Evolutionary conservation across 2,329 filamentous ascomycete species (phyloP).

Genomic region (Periconia digitata): DNA sequence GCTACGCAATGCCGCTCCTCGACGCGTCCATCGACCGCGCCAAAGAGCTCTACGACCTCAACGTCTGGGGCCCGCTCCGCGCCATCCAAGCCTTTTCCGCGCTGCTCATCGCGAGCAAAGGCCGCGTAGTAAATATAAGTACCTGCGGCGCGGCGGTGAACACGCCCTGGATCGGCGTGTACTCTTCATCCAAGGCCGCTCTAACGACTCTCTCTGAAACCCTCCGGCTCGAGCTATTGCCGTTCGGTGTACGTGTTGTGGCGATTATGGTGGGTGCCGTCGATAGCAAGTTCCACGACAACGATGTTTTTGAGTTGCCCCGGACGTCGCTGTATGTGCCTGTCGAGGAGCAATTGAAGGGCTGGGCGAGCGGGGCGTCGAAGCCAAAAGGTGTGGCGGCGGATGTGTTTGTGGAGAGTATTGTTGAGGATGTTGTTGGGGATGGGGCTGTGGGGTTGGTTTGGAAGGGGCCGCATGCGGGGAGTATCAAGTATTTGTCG

Average conservation of each 20-base stretch:
- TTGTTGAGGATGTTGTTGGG: background rate
- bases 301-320: background rate
- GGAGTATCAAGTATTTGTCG: background rate
- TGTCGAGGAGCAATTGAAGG: background rate
- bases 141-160: slow-evolving; percentile 38
- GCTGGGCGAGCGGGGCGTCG: background rate
- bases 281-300: slow-evolving; percentile 44
- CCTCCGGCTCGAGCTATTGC: slow-evolving; percentile 59
- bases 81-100: slow-evolving; percentile 61
- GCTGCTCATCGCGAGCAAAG: slow-evolving; percentile 55
- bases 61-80: slow-evolving; percentile 59
- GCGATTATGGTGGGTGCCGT: slow-evolving; percentile 62
- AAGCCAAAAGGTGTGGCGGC: background rate
- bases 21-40: slow-evolving; percentile 49
- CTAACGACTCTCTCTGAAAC: slow-evolving; percentile 60
- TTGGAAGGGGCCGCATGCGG: background rate
- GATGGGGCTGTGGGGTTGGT: background rate
- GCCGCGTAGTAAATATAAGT: slow-evolving; percentile 37
- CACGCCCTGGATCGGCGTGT: slow-evolving; percentile 42
- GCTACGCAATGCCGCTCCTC: slow-evolving; percentile 60
- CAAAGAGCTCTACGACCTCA: slow-evolving; percentile 40
- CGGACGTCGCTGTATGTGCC: background rate
- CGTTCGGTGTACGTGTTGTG: slow-evolving; percentile 52
- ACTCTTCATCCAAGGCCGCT: slow-evolving; percentile 63
- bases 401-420: background rate